Conservation (phyloP, 1,284 basidiomycete genomes). For the Marasmius oreades region DNA sequence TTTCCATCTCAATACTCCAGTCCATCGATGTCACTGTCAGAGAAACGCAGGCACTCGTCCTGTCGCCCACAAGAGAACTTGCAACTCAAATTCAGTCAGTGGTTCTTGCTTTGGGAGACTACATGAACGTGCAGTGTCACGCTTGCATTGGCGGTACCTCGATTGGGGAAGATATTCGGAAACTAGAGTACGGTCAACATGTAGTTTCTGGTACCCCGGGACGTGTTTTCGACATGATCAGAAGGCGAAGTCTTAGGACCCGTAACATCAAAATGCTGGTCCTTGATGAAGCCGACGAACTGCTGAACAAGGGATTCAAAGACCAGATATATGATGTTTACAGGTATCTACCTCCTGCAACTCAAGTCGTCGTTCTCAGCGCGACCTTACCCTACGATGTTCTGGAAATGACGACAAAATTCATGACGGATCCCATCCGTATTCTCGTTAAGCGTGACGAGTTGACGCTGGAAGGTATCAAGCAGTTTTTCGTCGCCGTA, state of each 20-base stretch:
- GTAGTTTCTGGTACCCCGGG: slow-evolving; percentile 98
- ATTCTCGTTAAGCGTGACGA: slow-evolving; percentile 99
- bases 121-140: slow-evolving; percentile 99
- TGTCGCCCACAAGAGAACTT: slow-evolving; percentile 93
- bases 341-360: slow-evolving; percentile 96
- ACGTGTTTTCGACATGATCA: slow-evolving; percentile 99
- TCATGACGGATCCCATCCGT: slow-evolving; percentile 99
- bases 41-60: slow-evolving; percentile 95
- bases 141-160: slow-evolving; percentile 98
- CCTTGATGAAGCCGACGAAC: slow-evolving; percentile 96
- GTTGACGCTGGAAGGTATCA: slow-evolving; percentile 98
- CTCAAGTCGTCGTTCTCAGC: slow-evolving; percentile 95
- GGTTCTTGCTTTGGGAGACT: slow-evolving; percentile 94
- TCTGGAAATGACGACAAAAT: slow-evolving; percentile 99
- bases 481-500: slow-evolving; percentile 99
- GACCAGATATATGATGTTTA: slow-evolving; percentile 99
- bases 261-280: slow-evolving; percentile 99
- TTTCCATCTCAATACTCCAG: slow-evolving; percentile 91
- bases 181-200: slow-evolving; percentile 97
- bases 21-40: slow-evolving; percentile 95
- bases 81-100: slow-evolving; percentile 99
- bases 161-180: slow-evolving; percentile 97
- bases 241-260: slow-evolving; percentile 88
- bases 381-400: slow-evolving; percentile 98
- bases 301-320: slow-evolving; percentile 98